Evolutionary conservation across 305 asterid species (phyloP).

Genomic region (Petunia hybrid): DNA sequence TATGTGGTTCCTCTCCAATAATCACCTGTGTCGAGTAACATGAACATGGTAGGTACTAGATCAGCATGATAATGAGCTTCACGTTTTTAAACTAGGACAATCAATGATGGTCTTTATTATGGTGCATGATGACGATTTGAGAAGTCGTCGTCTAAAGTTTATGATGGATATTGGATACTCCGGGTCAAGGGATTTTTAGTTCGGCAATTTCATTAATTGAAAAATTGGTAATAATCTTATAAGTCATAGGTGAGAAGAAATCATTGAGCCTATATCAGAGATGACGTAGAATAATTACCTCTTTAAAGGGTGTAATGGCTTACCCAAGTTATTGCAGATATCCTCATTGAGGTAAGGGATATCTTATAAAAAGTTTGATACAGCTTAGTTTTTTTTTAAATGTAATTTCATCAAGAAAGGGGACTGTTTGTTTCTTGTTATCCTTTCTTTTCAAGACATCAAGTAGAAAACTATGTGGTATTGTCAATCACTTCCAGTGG

Average conservation of each 20-base stretch:
- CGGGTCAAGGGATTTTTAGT: neutral
- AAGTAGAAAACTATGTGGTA: neutral
- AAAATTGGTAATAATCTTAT: neutral
- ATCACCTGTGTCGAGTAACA: neutral
- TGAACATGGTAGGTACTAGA: neutral
- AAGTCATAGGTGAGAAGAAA: neutral
- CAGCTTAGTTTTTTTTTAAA: neutral
- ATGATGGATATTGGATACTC: neutral
- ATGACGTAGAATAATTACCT: neutral
- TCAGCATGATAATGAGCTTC: no score
- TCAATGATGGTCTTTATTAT: neutral
- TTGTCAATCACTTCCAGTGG: neutral
- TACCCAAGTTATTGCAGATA: neutral
- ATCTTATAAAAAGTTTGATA: neutral
- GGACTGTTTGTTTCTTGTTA: neutral
- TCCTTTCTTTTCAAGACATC: neutral
- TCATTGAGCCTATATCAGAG: neutral
- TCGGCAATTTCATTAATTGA: neutral
- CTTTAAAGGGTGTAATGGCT: neutral
- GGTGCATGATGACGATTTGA: constrained; percentile 20
- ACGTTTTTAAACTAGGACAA: no score
- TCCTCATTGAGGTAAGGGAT: neutral
- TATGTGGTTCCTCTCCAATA: neutral
- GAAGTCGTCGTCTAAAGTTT: neutral
- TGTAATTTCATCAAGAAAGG: neutral